phyloP scores from a whole-genome alignment of 1,284 basidiomycete species.

The Sphaerobolus stellatus region DNA sequence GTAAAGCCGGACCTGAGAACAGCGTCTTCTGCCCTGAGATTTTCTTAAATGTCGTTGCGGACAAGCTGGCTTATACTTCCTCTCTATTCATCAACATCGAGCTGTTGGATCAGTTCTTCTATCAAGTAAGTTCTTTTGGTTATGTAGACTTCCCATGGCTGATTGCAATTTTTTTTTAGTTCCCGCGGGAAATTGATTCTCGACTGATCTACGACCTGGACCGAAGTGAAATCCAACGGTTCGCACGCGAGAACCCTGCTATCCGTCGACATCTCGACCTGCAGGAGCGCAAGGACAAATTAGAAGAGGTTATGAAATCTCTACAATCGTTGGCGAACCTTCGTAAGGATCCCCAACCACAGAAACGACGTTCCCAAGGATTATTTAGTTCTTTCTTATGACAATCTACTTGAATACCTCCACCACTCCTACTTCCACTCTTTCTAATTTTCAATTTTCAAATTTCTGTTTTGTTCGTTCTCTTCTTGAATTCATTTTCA shows the following conservation, averaged over 20 bases:
- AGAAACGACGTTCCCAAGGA: slow-evolving; percentile 66
- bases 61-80: slow-evolving; percentile 94
- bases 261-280: slow-evolving; percentile 89
- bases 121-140: slow-evolving; percentile 62
- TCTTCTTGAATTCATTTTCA: too few species aligned
- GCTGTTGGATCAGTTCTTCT: slow-evolving; percentile 96
- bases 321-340: slow-evolving; percentile 83
- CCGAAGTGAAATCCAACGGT: slow-evolving; percentile 80
- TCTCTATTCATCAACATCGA: slow-evolving; percentile 99
- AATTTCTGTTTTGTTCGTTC: too few species aligned
- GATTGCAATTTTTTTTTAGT: slow-evolving; percentile 45
- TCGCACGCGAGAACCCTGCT: slow-evolving; percentile 92
- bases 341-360: slow-evolving; percentile 71
- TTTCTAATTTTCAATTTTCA: neutral
- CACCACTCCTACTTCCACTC: neutral
- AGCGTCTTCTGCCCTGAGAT: slow-evolving; percentile 94
- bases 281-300: slow-evolving; percentile 95
- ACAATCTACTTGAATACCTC: slow-evolving; percentile 7
- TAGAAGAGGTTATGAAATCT: slow-evolving; percentile 95
- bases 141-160: neutral
- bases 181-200: slow-evolving; percentile 97
- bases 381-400: slow-evolving; percentile 72
- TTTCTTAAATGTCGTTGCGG: slow-evolving; percentile 94
- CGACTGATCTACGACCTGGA: slow-evolving; percentile 90
- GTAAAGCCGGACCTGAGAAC: slow-evolving; percentile 81